Evolutionary conservation across 352 stramenopile genomes (phyloP).

Genomic region (Plasmopara halstedii): DNA sequence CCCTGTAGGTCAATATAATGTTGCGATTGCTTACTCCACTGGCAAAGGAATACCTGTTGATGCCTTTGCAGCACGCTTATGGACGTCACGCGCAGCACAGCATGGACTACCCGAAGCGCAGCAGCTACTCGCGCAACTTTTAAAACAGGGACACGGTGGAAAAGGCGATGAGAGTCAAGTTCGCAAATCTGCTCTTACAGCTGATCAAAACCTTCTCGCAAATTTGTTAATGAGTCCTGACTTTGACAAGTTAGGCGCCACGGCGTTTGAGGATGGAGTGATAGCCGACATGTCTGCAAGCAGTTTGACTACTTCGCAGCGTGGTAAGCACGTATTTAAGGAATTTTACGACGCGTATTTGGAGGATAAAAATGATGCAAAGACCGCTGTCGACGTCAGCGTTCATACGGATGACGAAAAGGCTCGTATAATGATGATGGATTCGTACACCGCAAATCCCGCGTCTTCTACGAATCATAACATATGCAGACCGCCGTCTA

Average conservation of each 20-base stretch:
- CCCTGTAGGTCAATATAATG: constrained; percentile 26
- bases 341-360: constrained; percentile 21
- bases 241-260: constrained; percentile 10
- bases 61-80: constrained; percentile 21
- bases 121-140: constrained; percentile 18
- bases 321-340: constrained; percentile 13
- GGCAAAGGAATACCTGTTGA: constrained; percentile 20
- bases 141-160: constrained; percentile 20
- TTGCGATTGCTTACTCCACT: constrained; percentile 23
- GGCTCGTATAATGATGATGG: constrained; percentile 4
- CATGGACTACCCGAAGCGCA: constrained; percentile 25
- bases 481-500: constrained; percentile 17
- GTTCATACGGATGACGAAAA: constrained; percentile 9
- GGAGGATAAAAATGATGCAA: constrained; percentile 3
- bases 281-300: constrained; percentile 8
- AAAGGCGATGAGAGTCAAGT: constrained; percentile 15
- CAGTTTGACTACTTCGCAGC: constrained; percentile 4
- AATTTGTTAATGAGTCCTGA: constrained; percentile 10
- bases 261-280: background rate
- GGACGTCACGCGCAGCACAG: constrained; percentile 29
- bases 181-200: constrained; percentile 14
- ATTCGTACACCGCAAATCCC: constrained; percentile 5
- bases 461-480: constrained; percentile 11
- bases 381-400: background rate
- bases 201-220: constrained; percentile 13